Base-by-base conservation (phyloP, 306 rosid genomes). In the Quercus agrifolia region DNA sequence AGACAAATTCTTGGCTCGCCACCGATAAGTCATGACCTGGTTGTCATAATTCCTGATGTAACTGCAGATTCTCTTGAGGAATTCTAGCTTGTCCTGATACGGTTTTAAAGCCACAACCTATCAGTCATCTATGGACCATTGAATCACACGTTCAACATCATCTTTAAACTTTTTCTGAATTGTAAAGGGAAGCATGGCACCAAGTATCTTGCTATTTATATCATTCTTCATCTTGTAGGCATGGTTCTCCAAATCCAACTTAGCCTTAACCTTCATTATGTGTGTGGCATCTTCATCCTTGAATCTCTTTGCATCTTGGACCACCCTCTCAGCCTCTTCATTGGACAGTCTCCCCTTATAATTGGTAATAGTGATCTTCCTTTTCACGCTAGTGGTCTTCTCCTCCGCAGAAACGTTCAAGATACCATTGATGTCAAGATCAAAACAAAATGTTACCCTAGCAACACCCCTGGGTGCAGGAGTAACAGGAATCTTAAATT, bases 11-110 rank as follows among this genome's bases (percentile, higher is more conserved):
- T 31, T 31, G 1, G 35, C 35, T 31, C 1, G 35, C 6, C 35
- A 31, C 1, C 35, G 5, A 31, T 1, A 31, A 31, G 35, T 6
- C 35, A 31, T 4, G 35, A 31, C 35, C 35, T 31, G 35, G 35
- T 5, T 31, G 35, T 4, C 35, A 31, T 0, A 5, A 31, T 31
- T 31, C 35, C 6, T 61, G 61, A 79, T 79, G 57, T 77, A 64
- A 70, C 73, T 71, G 71, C 77, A 79, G 27, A 79, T 62, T 41
- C 71, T 58, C 77, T 79, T 61, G 19, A 79, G 76, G 73, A 61
- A 59, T 71, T 58, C 49, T 63, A 61, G 58, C 66, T 59, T 79
- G 69, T 72, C 76, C 56, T 72, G 61, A 0, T 56, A 79, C 62
- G 72, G 78, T 1, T 72, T 77, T 9, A 62, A 46, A 54, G 31